A percentile compares a stretch with the other conserved stretches of the same genome.
Conservation (phyloP, 1,284 basidiomycete species). For the Amylostereum chailletii region DNA sequence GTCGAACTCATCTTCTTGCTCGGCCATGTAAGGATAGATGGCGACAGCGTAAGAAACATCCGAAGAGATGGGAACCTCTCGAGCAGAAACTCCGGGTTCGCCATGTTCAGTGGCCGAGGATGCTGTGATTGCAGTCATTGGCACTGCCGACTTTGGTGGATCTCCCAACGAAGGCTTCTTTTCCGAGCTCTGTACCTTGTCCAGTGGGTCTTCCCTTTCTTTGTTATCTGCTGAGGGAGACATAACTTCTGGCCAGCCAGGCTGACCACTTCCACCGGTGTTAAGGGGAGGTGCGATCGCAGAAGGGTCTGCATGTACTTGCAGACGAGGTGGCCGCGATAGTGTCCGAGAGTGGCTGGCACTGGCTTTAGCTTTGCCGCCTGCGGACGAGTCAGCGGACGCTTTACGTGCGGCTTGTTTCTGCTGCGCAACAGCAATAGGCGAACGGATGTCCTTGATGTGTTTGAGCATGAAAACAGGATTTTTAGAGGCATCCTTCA, state of each 20-base stretch:
- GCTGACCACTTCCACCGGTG: constrained; percentile 49
- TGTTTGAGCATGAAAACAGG: constrained; percentile 99
- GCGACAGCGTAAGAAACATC: constrained; percentile 84
- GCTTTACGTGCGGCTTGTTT: constrained; percentile 85
- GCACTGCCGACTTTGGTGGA: constrained; percentile 10
- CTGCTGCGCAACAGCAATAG: constrained; percentile 89
- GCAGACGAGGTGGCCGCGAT: constrained; percentile 51
- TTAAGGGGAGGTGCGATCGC: constrained; percentile 27
- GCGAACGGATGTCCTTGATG: constrained; percentile 96
- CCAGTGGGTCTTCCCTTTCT: constrained; percentile 20
- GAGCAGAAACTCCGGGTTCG: constrained; percentile 21
- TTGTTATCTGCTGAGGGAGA: constrained; percentile 51
- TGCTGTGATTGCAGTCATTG: constrained; percentile 13
- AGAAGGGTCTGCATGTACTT: constrained; percentile 47
- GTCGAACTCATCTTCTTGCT: constrained; percentile 96
- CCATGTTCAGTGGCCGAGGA: constrained; percentile 14
- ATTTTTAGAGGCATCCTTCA: constrained; percentile 95
- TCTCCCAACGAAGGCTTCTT: neutral
- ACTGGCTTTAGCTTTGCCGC: constrained; percentile 13
- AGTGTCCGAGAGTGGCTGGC: constrained; percentile 9
- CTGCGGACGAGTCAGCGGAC: constrained; percentile 25
- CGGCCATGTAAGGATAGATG: constrained; percentile 93
- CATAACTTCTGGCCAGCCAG: constrained; percentile 68
- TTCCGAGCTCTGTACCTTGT: constrained; percentile 5
- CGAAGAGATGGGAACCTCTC: constrained; percentile 48